A percentile compares a stretch with the other conserved stretches of the same genome.
phyloP scores from a whole-genome alignment of 495 filamentous ascomycete genomes.

The Thozetella sp. region DNA sequence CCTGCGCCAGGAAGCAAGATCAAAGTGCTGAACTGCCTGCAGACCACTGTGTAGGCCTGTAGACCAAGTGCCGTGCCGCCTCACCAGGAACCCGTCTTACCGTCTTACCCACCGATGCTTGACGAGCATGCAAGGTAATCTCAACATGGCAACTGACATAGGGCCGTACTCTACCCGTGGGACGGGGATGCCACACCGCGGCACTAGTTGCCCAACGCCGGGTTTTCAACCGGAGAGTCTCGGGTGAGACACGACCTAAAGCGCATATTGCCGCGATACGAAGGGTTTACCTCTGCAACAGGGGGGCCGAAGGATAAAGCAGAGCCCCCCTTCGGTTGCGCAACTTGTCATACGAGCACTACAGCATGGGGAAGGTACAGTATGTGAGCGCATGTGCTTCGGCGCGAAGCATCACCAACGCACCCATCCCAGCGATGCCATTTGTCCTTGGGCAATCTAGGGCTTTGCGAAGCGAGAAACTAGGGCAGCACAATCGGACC shows the following conservation, averaged over 20 bases:
- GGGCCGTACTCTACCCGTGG: background rate
- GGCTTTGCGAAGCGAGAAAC: too few relatives aligned
- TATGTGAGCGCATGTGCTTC: background rate
- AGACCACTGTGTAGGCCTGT: background rate
- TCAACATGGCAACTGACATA: background rate
- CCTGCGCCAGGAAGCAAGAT: too few relatives aligned
- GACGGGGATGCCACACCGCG: background rate
- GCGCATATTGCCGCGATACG: background rate
- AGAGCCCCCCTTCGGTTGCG: background rate
- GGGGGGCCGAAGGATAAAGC: background rate
- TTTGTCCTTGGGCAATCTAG: background rate
- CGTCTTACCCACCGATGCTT: background rate
- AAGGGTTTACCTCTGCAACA: background rate
- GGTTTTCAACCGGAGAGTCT: background rate
- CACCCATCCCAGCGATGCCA: background rate
- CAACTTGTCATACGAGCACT: background rate
- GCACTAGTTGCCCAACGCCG: background rate
- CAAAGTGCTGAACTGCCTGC: too few relatives aligned
- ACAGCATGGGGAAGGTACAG: background rate
- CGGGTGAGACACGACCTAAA: background rate
- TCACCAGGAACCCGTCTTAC: background rate
- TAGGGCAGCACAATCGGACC: too few relatives aligned
- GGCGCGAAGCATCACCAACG: background rate
- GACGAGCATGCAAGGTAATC: background rate
- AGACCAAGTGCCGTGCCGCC: background rate